Evolutionary conservation across 345 rosid genomes (phyloP).

Genomic region (Brassica carinata): DNA sequence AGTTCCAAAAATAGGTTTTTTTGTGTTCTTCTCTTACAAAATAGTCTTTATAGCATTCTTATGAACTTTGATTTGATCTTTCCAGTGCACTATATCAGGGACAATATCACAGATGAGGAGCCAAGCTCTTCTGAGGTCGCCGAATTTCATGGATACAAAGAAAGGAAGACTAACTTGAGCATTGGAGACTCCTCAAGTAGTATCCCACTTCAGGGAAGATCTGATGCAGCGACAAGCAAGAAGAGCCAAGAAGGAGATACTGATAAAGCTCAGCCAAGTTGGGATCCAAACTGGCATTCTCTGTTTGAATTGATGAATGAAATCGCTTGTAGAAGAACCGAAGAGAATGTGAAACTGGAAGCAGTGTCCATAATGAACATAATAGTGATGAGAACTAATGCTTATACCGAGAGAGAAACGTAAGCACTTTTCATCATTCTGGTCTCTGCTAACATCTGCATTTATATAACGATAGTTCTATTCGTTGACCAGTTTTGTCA

Average conservation of each 20-base stretch:
- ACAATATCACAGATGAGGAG: conserved; percentile 58
- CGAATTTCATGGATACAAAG: conserved; percentile 38
- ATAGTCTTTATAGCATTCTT: conserved; percentile 46
- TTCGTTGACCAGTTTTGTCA: conserved; percentile 54
- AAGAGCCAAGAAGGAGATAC: conserved; percentile 30
- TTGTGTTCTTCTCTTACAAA: background rate
- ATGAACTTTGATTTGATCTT: conserved; percentile 91
- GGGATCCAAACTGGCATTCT: conserved; percentile 60
- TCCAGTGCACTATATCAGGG: conserved; percentile 94
- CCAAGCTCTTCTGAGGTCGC: conserved; percentile 32
- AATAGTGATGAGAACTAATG: conserved; percentile 63
- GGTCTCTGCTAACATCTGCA: conserved; percentile 10
- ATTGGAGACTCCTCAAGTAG: conserved; percentile 11
- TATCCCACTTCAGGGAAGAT: conserved; percentile 17
- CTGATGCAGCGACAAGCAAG: conserved; percentile 40
- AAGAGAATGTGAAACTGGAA: conserved; percentile 61
- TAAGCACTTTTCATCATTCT: conserved; percentile 39
- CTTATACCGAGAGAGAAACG: conserved; percentile 66
- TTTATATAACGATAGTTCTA: conserved; percentile 18
- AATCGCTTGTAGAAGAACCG: conserved; percentile 50
- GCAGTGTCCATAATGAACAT: conserved; percentile 79
- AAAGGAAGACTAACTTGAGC: conserved; percentile 22
- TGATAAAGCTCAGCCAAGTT: conserved; percentile 35
- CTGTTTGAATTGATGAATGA: conserved; percentile 56
- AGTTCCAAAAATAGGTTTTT: background rate